Base-by-base conservation (phyloP, 2,329 filamentous ascomycete genomes). In the Botryotinia calthae region DNA sequence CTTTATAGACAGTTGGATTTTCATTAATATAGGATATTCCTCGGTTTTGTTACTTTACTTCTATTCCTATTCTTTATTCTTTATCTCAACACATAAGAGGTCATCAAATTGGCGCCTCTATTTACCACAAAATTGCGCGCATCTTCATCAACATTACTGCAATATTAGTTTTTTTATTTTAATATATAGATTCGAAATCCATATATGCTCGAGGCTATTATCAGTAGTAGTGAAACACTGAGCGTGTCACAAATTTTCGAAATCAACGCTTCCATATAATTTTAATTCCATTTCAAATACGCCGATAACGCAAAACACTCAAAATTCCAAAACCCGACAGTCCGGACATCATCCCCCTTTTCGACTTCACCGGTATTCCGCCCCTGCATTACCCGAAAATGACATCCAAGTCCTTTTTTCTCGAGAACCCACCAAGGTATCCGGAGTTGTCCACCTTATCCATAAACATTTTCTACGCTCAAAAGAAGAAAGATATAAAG, bases 401-500 rank as follows among this genome's bases (percentile, higher is more conserved):
- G 69, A 18, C 46, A 66, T 34, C 46, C 59, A 44, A 65, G n/a
- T 65, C 12, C 44, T 44, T 18, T 31, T 12, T 22, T 44, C n/a
- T 40, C 31, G 18, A 14, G 16, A 18, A 67, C 31, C 37, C 46
- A 40, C 31, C 58, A 31, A 62, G 59, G 46, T 34, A 16, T 65
- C 69, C 69, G 59, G 69, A 71, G 69, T 71, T 63, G 16, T 31
- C 59, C 22, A 65, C 28, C 20, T 34, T 65, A n/a, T 71, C 59
- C 20, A 70, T 76, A 7, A 77, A 76, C 64, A n/a, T 78, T 66
- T 75, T 77, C 44, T 77, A 74, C 48, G 31, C 12, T n/a, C 58
- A 65, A 42, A 66, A 37, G 18, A n/a, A 28, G 34, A 42, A 14
- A 54, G 31, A 58, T 66, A 71, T 71, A 71, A 71, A 65, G 37